These are phyloP conservation scores for Pinus tabuliformis DNA, from an alignment of 75 land plant species.

Conservation along the genomic window DNA sequence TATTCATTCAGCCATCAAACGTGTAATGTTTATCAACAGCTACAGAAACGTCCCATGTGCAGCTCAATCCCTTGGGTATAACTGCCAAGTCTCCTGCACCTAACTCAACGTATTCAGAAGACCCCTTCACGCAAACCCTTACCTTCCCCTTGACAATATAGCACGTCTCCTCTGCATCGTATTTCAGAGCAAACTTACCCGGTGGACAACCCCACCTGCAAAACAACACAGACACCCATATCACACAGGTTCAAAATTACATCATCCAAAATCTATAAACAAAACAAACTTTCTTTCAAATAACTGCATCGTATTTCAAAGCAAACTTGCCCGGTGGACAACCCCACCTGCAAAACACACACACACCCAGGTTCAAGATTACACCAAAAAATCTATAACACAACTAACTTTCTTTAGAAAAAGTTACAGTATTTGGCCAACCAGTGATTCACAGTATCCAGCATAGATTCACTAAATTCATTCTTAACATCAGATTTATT, in stretches of 20 bases:
- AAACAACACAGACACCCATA: background rate
- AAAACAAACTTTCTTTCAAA: no score
- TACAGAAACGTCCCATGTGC: slow-evolving; percentile 50
- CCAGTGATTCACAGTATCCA: no score
- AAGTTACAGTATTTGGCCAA: no score
- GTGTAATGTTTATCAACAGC: slow-evolving; percentile 29
- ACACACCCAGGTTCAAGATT: background rate
- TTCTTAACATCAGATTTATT: no score
- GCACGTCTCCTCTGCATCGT: slow-evolving; percentile 42
- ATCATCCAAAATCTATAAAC: no score
- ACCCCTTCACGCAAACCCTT: slow-evolving; percentile 32
- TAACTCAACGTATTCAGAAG: slow-evolving; percentile 36
- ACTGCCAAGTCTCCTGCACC: slow-evolving; percentile 61
- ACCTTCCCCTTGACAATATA: slow-evolving; percentile 39
- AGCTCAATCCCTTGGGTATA: slow-evolving; percentile 57
- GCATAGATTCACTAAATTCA: no score
- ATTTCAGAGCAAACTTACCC: slow-evolving; percentile 40
- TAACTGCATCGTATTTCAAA: slow-evolving; percentile 29
- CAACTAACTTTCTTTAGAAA: no score
- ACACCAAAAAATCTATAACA: no score
- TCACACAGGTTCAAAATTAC: background rate
- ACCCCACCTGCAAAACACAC: slow-evolving; percentile 36
- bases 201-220: slow-evolving; percentile 56
- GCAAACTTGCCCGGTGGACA: slow-evolving; percentile 50
- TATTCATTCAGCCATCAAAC: slow-evolving; percentile 10